Evolutionary conservation across 208 protist genomes (phyloP), one percentile per base, ranked within the genome.

Genomic region (Crithidia fasciculata): DNA sequence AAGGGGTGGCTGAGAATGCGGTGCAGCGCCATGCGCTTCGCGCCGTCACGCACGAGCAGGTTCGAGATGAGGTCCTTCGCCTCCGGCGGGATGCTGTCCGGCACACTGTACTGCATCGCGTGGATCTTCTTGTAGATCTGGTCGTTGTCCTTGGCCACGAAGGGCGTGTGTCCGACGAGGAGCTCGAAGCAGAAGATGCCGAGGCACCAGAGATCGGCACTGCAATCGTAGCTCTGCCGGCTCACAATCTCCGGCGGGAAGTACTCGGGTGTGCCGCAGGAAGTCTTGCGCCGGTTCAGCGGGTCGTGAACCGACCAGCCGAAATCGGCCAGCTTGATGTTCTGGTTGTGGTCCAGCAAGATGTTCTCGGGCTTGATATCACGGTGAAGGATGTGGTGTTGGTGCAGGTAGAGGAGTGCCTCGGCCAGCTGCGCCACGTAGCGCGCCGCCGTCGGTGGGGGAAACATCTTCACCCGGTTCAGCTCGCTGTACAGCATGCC

Each of bases 301-400:
- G 98, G 97, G 59, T 98, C 94, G 80, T 99, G 98, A 49, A 99
- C 98, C 7, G 94, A 98, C 98, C 98, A 99, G 18, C 99, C 99
- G 92, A 99, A 99, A 84, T 99, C 99, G 7, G 98, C 98, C 16
- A 99, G 97, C 79, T 99, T 99, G 56, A 99, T 90, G 74, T 99
- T 97, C 53, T 93, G 81, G 65, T 98, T 92, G 60, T 92, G 85
- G 62, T 97, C 93, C 4, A 98, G 82, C 16, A 97, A 81, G 69
- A 97, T 96, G 71, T 98, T 98, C 80, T 98, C 95, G 5, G 95
- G 96, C 65, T 98, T 98, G 68, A 98, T 98, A 75, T 98, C 98
- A 28, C 98, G 88, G 78, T 99, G 98, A 8, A 99, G 96, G 28
- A 99, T 99, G 86, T 99, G 82, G 74, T 97, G 91, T 49, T 95